Evolutionary conservation across 1,139 yeast species (phyloP).

Genomic region (Debaryomyces singareniensis): DNA sequence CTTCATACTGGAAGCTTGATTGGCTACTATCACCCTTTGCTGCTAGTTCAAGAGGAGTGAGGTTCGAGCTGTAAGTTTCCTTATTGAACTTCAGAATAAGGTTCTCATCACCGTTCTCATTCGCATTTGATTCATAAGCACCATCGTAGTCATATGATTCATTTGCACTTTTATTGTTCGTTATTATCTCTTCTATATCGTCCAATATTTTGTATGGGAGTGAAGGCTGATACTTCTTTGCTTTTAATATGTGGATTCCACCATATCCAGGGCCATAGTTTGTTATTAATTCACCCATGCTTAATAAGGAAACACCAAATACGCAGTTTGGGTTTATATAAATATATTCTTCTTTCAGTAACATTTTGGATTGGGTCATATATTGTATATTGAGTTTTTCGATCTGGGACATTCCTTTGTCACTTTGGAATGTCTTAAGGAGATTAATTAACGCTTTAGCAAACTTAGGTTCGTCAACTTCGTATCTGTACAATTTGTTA

Average conservation of each 20-base stretch:
- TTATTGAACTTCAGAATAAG: slow-evolving; percentile 10
- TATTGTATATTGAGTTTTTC: slow-evolving; percentile 28
- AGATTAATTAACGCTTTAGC: slow-evolving; percentile 39
- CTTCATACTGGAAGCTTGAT: slow-evolving; percentile 4
- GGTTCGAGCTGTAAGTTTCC: too few species aligned
- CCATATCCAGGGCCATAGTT: slow-evolving; percentile 60
- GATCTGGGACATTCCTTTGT: slow-evolving; percentile 36
- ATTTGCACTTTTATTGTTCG: slow-evolving; percentile 24
- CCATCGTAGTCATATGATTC: slow-evolving; percentile 33
- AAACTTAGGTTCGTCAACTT: slow-evolving; percentile 66
- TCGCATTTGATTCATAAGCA: slow-evolving; percentile 6
- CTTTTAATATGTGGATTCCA: slow-evolving; percentile 39
- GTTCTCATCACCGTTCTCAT: slow-evolving; percentile 8
- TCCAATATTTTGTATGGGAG: slow-evolving; percentile 57
- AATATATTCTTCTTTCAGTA: slow-evolving; percentile 35
- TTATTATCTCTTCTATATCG: slow-evolving; percentile 51
- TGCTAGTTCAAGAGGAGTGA: too few species aligned
- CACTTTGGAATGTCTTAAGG: slow-evolving; percentile 26
- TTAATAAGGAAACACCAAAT: slow-evolving; percentile 53
- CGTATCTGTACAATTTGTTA: slow-evolving; percentile 71
- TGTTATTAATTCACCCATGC: slow-evolving; percentile 50
- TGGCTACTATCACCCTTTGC: slow-evolving; percentile 9
- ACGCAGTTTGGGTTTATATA: slow-evolving; percentile 44
- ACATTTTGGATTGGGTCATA: slow-evolving; percentile 37
- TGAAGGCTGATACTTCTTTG: slow-evolving; percentile 54